Evolutionary conservation across 2,329 filamentous ascomycete genomes (phyloP).

Genomic region (Colletotrichum magnum): DNA sequence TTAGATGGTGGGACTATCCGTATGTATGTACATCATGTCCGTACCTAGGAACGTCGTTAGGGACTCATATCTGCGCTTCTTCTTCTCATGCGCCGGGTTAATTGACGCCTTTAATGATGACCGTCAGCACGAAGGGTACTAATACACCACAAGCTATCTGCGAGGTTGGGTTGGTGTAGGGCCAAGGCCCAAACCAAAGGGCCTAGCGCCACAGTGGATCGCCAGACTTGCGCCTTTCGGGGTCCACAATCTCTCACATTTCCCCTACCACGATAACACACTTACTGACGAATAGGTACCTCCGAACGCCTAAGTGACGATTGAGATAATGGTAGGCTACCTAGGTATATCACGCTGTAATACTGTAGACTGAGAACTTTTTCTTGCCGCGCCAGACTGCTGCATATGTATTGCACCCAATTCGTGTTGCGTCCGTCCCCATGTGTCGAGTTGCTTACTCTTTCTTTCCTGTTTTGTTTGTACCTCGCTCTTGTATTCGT

Average conservation of each 20-base stretch:
- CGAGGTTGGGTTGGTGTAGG: background rate
- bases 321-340: slow-evolving; percentile 4
- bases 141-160: background rate
- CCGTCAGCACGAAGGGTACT: background rate
- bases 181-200: slow-evolving; percentile 21
- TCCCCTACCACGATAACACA: background rate
- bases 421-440: background rate
- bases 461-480: background rate
- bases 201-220: slow-evolving; percentile 30
- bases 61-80: too few relatives aligned
- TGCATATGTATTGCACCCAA: background rate
- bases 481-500: background rate
- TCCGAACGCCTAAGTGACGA: background rate
- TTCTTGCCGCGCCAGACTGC: background rate
- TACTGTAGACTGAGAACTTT: background rate
- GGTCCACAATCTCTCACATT: slow-evolving; percentile 32
- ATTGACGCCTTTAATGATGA: slow-evolving; percentile 17
- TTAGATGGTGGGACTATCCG: slow-evolving; percentile 9
- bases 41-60: too few relatives aligned
- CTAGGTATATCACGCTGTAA: background rate
- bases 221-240: slow-evolving; percentile 29
- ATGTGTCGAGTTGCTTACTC: slow-evolving; percentile 6
- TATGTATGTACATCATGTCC: too few relatives aligned
- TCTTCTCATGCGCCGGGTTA: slow-evolving; percentile 2
- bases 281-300: too few relatives aligned